These are phyloP conservation scores for Globisporangium paroecandrum DNA, from an alignment of 352 stramenopile genomes.

Conservation along the genomic window DNA sequence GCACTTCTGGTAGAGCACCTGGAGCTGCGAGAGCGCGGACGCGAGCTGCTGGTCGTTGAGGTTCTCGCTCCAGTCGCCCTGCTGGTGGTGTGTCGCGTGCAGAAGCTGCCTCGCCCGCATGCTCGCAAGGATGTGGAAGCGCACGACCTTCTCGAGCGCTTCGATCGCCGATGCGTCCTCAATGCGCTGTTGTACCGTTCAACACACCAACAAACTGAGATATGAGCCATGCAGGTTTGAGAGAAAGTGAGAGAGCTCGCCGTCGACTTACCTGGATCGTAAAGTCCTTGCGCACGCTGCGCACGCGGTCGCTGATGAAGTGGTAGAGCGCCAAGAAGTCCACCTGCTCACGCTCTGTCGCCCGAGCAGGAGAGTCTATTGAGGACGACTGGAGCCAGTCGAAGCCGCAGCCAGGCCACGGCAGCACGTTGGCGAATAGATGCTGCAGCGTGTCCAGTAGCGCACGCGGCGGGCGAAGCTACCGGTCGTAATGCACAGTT, in stretches of 20 bases:
- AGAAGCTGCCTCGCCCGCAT: slow-evolving; percentile 38
- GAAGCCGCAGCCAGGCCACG: slow-evolving; percentile 33
- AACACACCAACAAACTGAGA: not conserved
- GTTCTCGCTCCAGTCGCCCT: slow-evolving; percentile 59
- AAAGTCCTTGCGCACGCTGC: slow-evolving; percentile 70
- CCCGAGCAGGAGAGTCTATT: not conserved
- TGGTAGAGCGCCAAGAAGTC: slow-evolving; percentile 64
- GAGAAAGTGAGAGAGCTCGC: not conserved
- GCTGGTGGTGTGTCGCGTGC: slow-evolving; percentile 3
- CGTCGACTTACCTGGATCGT: slow-evolving; percentile 46
- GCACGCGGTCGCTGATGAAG: slow-evolving; percentile 67
- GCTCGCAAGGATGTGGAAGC: slow-evolving; percentile 58
- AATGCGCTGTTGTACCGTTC: slow-evolving; percentile 26
- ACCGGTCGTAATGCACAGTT: not conserved
- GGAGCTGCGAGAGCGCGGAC: slow-evolving; percentile 55
- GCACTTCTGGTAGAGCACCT: slow-evolving; percentile 30
- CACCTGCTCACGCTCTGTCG: slow-evolving; percentile 6
- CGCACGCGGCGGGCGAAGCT: slow-evolving; percentile 35
- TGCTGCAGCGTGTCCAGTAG: slow-evolving; percentile 42
- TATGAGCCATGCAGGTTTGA: not conserved
- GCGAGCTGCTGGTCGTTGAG: slow-evolving; percentile 68
- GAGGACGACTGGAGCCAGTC: slow-evolving; percentile 10
- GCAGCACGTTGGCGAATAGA: slow-evolving; percentile 38
- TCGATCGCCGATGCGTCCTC: slow-evolving; percentile 27
- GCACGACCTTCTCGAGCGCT: slow-evolving; percentile 42